A percentile compares a stretch with the other conserved stretches of the same genome.
Conservation (phyloP, 148 eudicot genomes). For the Vaccinium corymbosum region DNA sequence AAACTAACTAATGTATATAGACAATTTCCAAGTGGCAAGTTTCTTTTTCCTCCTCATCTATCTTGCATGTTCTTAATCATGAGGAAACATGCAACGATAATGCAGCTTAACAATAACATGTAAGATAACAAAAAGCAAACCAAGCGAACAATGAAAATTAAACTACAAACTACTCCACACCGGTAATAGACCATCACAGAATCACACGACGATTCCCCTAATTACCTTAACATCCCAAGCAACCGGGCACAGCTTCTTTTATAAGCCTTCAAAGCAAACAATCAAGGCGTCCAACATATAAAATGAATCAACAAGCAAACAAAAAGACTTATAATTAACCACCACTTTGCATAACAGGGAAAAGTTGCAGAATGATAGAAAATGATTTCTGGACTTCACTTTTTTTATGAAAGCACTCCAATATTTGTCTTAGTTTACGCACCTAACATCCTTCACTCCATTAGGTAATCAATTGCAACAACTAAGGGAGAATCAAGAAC, state of each 20-base stretch:
- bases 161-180: background rate
- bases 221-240: background rate
- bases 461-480: background rate
- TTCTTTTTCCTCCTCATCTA: background rate
- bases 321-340: background rate
- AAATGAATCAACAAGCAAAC: background rate
- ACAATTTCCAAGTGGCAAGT: background rate
- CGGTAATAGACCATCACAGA: background rate
- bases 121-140: background rate
- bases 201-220: background rate
- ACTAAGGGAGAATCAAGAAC: background rate
- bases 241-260: background rate
- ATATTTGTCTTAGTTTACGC: background rate
- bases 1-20: background rate
- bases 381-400: too few species aligned
- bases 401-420: too few species aligned
- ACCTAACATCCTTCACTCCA: background rate
- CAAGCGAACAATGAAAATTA: background rate
- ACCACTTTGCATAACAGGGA: background rate
- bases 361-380: background rate
- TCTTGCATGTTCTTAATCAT: background rate
- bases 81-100: background rate
- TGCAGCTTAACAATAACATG: background rate
- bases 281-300: background rate
- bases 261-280: background rate